Evolutionary conservation across 1,284 basidiomycete genomes (phyloP).

Genomic region (Ceratobasidium sp.): DNA sequence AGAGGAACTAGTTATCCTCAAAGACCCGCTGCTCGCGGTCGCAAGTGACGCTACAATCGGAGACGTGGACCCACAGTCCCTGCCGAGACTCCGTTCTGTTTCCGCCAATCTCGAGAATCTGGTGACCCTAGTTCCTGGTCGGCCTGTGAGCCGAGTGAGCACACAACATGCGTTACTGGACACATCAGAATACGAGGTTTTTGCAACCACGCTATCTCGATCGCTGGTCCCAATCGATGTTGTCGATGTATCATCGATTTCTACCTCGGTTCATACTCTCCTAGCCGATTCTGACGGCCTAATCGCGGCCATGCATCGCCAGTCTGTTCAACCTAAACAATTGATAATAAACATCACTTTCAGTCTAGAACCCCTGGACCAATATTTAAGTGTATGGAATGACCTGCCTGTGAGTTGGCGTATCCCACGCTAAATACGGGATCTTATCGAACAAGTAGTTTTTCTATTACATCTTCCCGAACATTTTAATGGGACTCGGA

Average conservation of each 20-base stretch:
- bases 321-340: neutral
- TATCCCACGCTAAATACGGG: too few species aligned
- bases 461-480: too few species aligned
- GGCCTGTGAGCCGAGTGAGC: neutral
- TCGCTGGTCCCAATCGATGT: neutral
- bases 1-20: conserved; percentile 1
- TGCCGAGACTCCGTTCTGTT: conserved; percentile 6
- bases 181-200: neutral
- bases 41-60: neutral
- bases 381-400: conserved; percentile 61
- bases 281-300: neutral
- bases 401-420: too few species aligned
- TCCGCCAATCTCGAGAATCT: conserved; percentile 21
- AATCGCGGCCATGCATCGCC: neutral
- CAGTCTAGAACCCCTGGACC: conserved; percentile 64
- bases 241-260: neutral
- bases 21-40: neutral
- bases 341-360: neutral
- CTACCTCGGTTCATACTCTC: too few species aligned
- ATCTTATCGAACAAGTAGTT: too few species aligned
- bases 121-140: neutral
- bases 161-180: neutral
- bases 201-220: neutral
- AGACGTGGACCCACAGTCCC: neutral
- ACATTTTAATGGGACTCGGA: too few species aligned